phyloP scores from a whole-genome alignment of 176 grass and related monocot species.

The Paspalum vaginatum region DNA sequence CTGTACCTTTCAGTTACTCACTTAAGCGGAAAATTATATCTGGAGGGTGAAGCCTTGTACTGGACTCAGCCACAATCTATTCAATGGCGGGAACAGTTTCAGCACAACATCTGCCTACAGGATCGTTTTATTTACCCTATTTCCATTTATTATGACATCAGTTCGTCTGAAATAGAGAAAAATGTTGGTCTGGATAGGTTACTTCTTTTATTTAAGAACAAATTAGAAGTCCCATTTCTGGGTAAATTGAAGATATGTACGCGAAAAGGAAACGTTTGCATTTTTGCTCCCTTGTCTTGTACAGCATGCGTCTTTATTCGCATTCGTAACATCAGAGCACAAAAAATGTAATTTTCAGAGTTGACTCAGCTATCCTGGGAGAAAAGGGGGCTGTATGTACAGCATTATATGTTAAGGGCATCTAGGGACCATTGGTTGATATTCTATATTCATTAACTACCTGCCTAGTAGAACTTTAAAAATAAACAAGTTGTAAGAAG shows the following conservation, averaged over 20 bases:
- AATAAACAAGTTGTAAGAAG: constrained; percentile 11
- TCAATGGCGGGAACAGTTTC: background rate
- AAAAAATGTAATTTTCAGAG: constrained; percentile 16
- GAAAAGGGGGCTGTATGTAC: constrained; percentile 13
- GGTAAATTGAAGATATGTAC: background rate
- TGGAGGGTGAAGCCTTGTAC: background rate
- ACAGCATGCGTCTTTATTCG: constrained; percentile 1
- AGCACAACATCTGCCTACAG: background rate
- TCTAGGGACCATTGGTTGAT: background rate
- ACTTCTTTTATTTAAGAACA: background rate
- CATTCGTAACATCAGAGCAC: constrained; percentile 14
- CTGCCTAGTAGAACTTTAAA: constrained; percentile 22
- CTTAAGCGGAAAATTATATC: background rate
- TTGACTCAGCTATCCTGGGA: constrained; percentile 28
- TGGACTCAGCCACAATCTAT: background rate
- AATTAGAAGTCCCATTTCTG: background rate
- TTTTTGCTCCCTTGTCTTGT: constrained; percentile 23
- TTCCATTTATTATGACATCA: background rate
- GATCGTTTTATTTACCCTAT: background rate
- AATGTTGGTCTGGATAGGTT: background rate
- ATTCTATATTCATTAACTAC: constrained; percentile 1
- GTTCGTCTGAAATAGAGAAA: background rate
- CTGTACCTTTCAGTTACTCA: background rate
- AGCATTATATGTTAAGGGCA: background rate
- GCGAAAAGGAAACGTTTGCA: background rate